Evolutionary conservation across 2,329 filamentous ascomycete species (phyloP).

Genomic region (Colletotrichum australisinense): DNA sequence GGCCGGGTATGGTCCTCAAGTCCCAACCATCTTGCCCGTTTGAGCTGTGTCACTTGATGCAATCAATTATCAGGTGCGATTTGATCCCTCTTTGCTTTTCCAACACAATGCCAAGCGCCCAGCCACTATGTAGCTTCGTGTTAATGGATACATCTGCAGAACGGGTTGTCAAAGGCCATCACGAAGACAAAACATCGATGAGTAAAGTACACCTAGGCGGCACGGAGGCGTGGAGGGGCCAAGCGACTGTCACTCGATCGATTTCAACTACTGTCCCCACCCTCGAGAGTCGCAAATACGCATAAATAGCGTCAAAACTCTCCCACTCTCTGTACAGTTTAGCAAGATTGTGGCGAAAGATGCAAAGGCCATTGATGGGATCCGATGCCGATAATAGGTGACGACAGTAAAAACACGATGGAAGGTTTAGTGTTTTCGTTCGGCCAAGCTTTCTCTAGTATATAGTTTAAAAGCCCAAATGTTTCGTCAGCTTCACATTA

Average conservation of each 20-base stretch:
- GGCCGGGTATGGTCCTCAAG: too few species aligned
- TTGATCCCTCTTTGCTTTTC: not conserved
- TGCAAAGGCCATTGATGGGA: not conserved
- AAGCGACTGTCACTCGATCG: too few species aligned
- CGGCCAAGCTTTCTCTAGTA: not conserved
- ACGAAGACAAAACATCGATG: not conserved
- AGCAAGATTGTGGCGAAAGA: not conserved
- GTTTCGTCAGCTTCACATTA: conserved; percentile 4
- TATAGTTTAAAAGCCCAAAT: not conserved
- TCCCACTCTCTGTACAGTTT: not conserved
- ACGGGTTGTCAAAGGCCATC: not conserved
- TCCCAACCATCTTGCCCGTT: too few species aligned
- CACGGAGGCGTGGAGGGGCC: not conserved
- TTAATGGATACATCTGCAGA: not conserved
- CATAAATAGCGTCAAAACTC: too few species aligned
- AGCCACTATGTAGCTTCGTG: not conserved
- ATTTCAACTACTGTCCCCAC: too few species aligned
- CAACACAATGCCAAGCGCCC: not conserved
- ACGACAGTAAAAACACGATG: not conserved
- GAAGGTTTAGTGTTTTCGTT: not conserved
- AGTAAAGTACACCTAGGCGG: not conserved
- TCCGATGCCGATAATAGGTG: not conserved
- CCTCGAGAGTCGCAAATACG: too few species aligned
- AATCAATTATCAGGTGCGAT: not conserved
- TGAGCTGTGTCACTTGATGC: not conserved